Evolutionary conservation across 2,329 filamentous ascomycete species (phyloP), one percentile per base, ranked within the genome.

Genomic region (Grosmannia penicillata): DNA sequence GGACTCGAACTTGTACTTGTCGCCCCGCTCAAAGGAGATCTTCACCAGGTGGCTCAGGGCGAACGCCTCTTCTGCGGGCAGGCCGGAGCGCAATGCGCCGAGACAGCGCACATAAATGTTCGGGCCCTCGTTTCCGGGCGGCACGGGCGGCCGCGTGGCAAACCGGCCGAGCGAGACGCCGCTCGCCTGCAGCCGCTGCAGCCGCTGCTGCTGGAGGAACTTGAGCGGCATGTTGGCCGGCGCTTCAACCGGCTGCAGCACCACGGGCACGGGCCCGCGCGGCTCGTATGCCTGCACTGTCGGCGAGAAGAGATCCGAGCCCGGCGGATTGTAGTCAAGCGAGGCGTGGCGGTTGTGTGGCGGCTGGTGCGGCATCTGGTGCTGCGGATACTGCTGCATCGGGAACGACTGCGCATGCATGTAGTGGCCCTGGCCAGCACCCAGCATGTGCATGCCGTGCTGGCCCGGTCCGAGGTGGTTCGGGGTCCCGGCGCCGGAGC

Each of bases 1-100:
- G 6, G 84, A 82, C 49, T 93, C 86, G 48, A 96, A 95, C 43
- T 84, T 82, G 60, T 93, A 95, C 57, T 94, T 94, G 55, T 96
- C 91, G 33, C 89, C 89, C 31, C 87, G 75, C 56, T 96, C 87
- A 52, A 80, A 91, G 0, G 87, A 95, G 22, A 96, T 95, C 55
- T 94, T 93, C 43, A 96, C 86, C 4, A 96, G 63, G 51, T 96
- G 89, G 50, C 93, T 85, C 10, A 96, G 65, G 0, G 86, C 89
- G 58, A 93, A 96, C n/a, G 84, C 78, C 50, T 95, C 82, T 54
- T 98, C 89, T 11, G 78, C 71, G 4, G 72, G 71, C 21, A 93
- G 74, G 3, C 75, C 75, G 13, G 85, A 94, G 45, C 82, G 81
- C 21, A 98, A 63, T 5, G 87, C 79, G 48, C 87, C 78, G 27